Evolutionary conservation across 768 basidiomycete genomes (phyloP), one percentile per base, ranked within the genome.

Genomic region (Lactarius pseudohatsudake): DNA sequence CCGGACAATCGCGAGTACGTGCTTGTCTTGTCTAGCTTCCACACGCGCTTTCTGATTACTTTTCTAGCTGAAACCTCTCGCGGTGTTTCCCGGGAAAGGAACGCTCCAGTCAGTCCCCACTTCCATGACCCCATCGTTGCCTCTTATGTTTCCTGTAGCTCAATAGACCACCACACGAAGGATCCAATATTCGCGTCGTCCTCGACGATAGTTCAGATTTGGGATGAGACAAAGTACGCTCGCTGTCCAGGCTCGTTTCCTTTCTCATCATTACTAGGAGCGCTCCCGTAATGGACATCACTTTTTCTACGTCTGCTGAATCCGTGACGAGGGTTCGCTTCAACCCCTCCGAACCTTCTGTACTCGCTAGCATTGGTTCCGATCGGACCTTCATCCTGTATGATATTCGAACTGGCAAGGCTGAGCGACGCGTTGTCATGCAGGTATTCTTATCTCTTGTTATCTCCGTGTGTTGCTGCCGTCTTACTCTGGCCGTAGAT

Each of bases 321-420:
- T 96, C 94, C 0, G 87, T 98, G 53, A 88, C 89, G 10, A 83
- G 86, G 47, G 88, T 98, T 47, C 86, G 89, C 53, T 99, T 98
- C 81, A 98, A 98, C 76, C 86, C 92, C 72, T 91, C 91, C 64
- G 97, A 99, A 79, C 84, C 92, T 20, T 95, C 92, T 40, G 90
- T 98, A 1, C 84, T 99, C n/a, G 96, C 96, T 2, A 92, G 91
- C 74, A 87, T 95, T 65, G 96, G 97, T 40, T 92, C 92, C 56
- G 97, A 99, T 75, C 84, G 97, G 63, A 96, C 96, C 36, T 95
- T 98, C 77, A 95, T 93, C 2, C 80, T 99, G 40, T 98, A 98
- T 75, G 97, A 99, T 74, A 91, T 98, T 68, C 85, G 97, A 32
- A 98, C 96, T 16, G 95, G 95, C 56, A 98, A 97, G 78, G 96